Base-by-base conservation (phyloP, 805 yeast genomes). In the Kazachstania kunashirensis region DNA sequence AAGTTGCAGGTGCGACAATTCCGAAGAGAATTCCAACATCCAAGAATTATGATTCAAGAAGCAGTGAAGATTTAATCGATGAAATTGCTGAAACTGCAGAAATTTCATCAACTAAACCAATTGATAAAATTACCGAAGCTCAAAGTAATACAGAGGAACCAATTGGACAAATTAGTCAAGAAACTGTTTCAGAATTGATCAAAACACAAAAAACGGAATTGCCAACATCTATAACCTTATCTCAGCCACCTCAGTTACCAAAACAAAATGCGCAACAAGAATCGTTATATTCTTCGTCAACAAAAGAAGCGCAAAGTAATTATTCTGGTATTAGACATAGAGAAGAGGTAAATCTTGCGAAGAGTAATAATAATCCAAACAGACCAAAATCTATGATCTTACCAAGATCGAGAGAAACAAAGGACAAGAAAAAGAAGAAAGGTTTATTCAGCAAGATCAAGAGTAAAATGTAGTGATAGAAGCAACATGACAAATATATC, bases 1-100 rank as follows among this genome's bases (percentile, higher is more conserved):
- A 37, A 29, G 51, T 47, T 32, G 59, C 59, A 5, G 62, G 62
- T 25, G 62, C 62, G 2, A 56, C 61, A 8, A 34, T 57, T 9
- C 62, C 62, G 3, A 40, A 42, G 11, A 40, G 50, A n/a, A 54
- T 57, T 19, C 62, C 62, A 29, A 55, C 61, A 2, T 57, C 62
- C 12, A 47, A 49, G 30, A 52, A 55, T 24, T 53, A 47, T 29
- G 39, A 49, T 36, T 32, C 43, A 20, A 48, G 57, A 38, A 36
- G 33, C 21, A 45, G 36, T 27, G 37, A 44, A 20, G 29, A n/a
- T n/a, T n/a, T n/a, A n/a, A 41, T 28, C 44, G 48, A 31, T 29
- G 17, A 13, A 11, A 16, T 10, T 5, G 24, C 12, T 24, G 23
- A 16, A 2, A 13, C 16, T n/a, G 24, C 23, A 15, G 5, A 16